Conservation (phyloP, 805 yeast species). For the Candida taoyuanica region DNA sequence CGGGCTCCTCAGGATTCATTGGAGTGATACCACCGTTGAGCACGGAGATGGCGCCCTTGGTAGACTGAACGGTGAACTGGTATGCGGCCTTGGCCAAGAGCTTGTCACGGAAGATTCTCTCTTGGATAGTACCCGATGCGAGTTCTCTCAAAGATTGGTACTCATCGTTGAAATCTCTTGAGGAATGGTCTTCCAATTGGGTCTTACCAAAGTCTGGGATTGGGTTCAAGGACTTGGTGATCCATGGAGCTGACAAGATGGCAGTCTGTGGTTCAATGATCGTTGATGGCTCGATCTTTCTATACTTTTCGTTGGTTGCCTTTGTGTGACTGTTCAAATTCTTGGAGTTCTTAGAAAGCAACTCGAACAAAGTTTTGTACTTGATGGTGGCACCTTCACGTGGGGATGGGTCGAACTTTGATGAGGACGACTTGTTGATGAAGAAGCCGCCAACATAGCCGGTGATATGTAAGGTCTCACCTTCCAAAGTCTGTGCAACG, state of each 20-base stretch:
- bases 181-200: slow-evolving; percentile 27
- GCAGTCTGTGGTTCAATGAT: slow-evolving; percentile 58
- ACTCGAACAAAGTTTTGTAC: slow-evolving; percentile 47
- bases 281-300: slow-evolving; percentile 45
- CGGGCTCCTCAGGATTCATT: slow-evolving; percentile 72
- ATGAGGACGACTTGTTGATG: slow-evolving; percentile 63
- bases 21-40: slow-evolving; percentile 70
- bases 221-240: slow-evolving; percentile 29
- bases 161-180: slow-evolving; percentile 89
- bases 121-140: slow-evolving; percentile 52
- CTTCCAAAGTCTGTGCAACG: slow-evolving; percentile 72
- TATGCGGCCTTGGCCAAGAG: slow-evolving; percentile 62
- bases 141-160: slow-evolving; percentile 78
- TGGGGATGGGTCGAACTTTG: slow-evolving; percentile 64
- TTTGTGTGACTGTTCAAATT: slow-evolving; percentile 49
- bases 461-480: slow-evolving; percentile 73
- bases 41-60: slow-evolving; percentile 74
- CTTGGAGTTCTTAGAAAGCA: slow-evolving; percentile 65
- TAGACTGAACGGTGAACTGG: slow-evolving; percentile 74
- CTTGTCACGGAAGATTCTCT: slow-evolving; percentile 71
- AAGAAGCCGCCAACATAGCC: slow-evolving; percentile 76
- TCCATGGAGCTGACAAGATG: slow-evolving; percentile 73
- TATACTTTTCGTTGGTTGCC: slow-evolving; percentile 43
- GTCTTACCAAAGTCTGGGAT: slow-evolving; percentile 27
- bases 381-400: slow-evolving; percentile 26